phyloP scores from a whole-genome alignment of 306 rosid genomes.

The Fragaria iinumae region DNA sequence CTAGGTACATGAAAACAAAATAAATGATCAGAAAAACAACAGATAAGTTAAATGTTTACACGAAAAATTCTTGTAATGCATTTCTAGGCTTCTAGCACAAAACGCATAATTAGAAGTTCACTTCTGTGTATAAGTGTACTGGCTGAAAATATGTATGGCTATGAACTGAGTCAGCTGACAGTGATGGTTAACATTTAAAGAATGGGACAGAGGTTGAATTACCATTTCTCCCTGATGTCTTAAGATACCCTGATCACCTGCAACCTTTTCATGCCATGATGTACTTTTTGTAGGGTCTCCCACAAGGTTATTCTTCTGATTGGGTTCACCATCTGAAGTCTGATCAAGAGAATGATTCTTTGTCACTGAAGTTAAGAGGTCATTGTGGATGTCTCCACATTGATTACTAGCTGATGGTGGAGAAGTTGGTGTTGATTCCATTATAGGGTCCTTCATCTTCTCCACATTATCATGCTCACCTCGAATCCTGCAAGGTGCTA shows the following conservation, averaged over 20 bases:
- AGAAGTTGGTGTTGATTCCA: constrained; percentile 34
- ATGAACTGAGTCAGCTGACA: constrained; percentile 6
- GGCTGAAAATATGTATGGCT: neutral
- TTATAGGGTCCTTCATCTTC: constrained; percentile 36
- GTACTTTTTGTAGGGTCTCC: constrained; percentile 36
- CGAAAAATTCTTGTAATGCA: neutral
- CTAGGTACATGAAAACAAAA: constrained; percentile 33
- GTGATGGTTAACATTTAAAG: neutral
- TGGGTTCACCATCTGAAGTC: constrained; percentile 32
- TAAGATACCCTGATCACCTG: constrained; percentile 42
- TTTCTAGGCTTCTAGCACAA: neutral
- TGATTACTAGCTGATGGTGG: constrained; percentile 36
- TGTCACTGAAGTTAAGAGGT: constrained; percentile 38
- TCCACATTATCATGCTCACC: constrained; percentile 44
- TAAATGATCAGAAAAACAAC: neutral
- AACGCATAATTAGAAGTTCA: neutral
- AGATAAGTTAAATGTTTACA: neutral
- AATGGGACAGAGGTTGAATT: constrained; percentile 26
- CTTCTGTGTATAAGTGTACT: neutral
- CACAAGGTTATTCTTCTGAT: constrained; percentile 30
- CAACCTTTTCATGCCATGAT: constrained; percentile 44
- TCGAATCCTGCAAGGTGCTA: constrained; percentile 42
- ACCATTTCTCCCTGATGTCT: constrained; percentile 61
- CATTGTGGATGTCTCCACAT: constrained; percentile 41
- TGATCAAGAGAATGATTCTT: constrained; percentile 27